phyloP scores from a whole-genome alignment of 345 rosid genomes.

The Eutrema japonicum region DNA sequence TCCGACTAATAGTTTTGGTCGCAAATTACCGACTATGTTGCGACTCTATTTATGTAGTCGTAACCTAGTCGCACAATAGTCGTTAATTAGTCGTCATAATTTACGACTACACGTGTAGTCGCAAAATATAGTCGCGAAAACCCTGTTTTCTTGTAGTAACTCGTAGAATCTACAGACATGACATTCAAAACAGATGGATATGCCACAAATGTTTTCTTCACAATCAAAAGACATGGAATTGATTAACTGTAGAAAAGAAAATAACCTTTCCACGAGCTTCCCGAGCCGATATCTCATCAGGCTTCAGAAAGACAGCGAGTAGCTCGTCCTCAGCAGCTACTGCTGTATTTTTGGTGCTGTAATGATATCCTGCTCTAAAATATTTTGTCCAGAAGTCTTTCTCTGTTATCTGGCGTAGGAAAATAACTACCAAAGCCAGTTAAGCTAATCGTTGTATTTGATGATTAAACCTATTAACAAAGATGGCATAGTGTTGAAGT shows the following conservation, averaged over 20 bases:
- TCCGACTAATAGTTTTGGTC: too few species aligned
- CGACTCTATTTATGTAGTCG: too few species aligned
- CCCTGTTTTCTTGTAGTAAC: too few species aligned
- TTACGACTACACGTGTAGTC: too few species aligned
- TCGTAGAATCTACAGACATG: conserved; percentile 76
- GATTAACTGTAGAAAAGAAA: conserved; percentile 2
- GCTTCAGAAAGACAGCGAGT: conserved; percentile 54
- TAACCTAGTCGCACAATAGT: too few species aligned
- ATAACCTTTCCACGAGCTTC: conserved; percentile 76
- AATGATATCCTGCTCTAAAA: conserved; percentile 88
- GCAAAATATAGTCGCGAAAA: too few species aligned
- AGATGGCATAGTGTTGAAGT: conserved; percentile 43
- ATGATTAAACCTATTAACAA: background rate
- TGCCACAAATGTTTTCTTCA: background rate
- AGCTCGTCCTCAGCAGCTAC: conserved; percentile 89
- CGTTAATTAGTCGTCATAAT: too few species aligned
- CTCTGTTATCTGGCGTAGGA: conserved; percentile 70
- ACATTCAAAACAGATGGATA: conserved; percentile 10
- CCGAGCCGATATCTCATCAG: conserved; percentile 72
- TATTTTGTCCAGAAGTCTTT: conserved; percentile 39
- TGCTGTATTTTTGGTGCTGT: conserved; percentile 64
- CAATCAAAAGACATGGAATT: background rate
- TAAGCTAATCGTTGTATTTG: background rate
- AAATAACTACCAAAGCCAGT: conserved; percentile 9
- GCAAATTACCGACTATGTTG: too few species aligned